phyloP scores from a whole-genome alignment of 169 alveolate species.

The Theileria parva region DNA sequence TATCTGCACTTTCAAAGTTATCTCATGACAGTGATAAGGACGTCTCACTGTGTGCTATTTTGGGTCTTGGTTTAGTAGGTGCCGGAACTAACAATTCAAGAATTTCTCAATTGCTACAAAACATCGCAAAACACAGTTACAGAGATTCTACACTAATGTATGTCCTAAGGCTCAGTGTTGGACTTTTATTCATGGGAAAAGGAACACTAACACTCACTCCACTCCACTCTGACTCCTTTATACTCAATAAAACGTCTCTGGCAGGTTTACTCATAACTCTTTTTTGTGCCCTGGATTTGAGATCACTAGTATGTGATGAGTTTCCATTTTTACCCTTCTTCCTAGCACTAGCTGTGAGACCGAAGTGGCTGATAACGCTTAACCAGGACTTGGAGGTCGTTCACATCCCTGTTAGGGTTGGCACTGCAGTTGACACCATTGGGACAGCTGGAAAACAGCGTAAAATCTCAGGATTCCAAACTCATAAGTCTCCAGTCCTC shows the following conservation, averaged over 20 bases:
- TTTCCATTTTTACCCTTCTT: constrained; percentile 91
- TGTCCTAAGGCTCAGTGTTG: constrained; percentile 93
- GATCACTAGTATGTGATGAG: constrained; percentile 82
- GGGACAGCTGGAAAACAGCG: constrained; percentile 98
- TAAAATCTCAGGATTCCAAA: constrained; percentile 97
- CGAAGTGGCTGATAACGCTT: constrained; percentile 84
- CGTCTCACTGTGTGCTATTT: constrained; percentile 92
- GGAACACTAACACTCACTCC: constrained; percentile 96
- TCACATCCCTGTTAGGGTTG: constrained; percentile 84
- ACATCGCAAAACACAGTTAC: constrained; percentile 91
- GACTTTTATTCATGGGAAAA: constrained; percentile 93
- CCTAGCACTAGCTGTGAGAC: constrained; percentile 91
- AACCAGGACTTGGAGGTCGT: constrained; percentile 89
- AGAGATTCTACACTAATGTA: constrained; percentile 93
- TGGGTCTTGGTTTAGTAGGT: constrained; percentile 95
- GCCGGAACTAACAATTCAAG: constrained; percentile 95
- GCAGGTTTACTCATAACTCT: constrained; percentile 91
- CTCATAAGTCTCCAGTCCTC: constrained; percentile 98
- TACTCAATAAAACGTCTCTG: constrained; percentile 89
- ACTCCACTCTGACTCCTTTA: constrained; percentile 92
- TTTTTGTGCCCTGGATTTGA: constrained; percentile 87
- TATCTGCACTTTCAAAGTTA: constrained; percentile 87
- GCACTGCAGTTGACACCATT: constrained; percentile 92
- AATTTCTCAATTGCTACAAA: constrained; percentile 93
- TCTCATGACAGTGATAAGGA: constrained; percentile 97